Conservation (phyloP, 441 rosid genomes). For the Pelargonium myrrhifolium region DNA sequence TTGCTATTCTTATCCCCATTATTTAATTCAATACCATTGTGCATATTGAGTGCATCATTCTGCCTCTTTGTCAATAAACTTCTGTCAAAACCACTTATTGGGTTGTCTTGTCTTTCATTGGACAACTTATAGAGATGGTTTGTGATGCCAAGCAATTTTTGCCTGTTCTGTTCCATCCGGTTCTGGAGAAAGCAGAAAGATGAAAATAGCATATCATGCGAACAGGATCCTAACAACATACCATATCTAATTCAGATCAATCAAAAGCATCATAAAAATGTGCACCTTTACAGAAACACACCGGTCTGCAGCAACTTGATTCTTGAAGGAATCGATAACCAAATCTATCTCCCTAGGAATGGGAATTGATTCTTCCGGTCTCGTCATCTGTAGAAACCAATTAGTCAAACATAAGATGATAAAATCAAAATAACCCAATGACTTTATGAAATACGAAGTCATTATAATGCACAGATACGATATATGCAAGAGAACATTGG, state of each 20-base stretch:
- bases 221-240: constrained; percentile 13
- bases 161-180: constrained; percentile 69
- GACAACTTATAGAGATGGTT: constrained; percentile 42
- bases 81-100: constrained; percentile 24
- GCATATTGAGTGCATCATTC: constrained; percentile 58
- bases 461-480: background rate
- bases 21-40: constrained; percentile 43
- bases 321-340: constrained; percentile 62
- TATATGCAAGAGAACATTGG: background rate
- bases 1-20: constrained; percentile 48
- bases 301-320: constrained; percentile 59
- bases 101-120: constrained; percentile 44
- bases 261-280: constrained; percentile 1
- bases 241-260: background rate
- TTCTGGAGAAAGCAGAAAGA: constrained; percentile 36
- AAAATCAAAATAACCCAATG: background rate
- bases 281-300: constrained; percentile 63
- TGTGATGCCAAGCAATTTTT: constrained; percentile 50
- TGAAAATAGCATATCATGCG: background rate
- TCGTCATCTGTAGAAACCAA: constrained; percentile 25
- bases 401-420: background rate
- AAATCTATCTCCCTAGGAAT: constrained; percentile 38
- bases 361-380: constrained; percentile 29
- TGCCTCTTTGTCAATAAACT: constrained; percentile 67
- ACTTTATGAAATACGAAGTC: background rate